Conservation (phyloP, 2,329 filamentous ascomycete genomes). For the Epichloe bromicola region DNA sequence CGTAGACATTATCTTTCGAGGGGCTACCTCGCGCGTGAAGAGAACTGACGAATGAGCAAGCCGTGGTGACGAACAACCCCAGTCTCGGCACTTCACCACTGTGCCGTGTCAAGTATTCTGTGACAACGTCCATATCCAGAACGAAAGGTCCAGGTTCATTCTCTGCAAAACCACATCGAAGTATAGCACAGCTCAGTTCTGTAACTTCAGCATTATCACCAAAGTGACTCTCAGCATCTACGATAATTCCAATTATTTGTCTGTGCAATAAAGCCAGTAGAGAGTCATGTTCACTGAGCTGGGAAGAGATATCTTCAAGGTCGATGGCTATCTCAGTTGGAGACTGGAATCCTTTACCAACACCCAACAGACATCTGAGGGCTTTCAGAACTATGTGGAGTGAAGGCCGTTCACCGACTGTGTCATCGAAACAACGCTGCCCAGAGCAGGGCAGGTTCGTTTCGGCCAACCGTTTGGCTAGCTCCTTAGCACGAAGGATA, state of each 20-base stretch:
- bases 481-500: conserved; percentile 16
- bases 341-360: conserved; percentile 60
- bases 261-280: conserved; percentile 26
- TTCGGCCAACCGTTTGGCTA: conserved; percentile 7
- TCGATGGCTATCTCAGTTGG: conserved; percentile 55
- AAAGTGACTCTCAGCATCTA: conserved; percentile 38
- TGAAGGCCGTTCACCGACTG: conserved; percentile 28
- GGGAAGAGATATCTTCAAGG: conserved; percentile 37
- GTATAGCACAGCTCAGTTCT: conserved; percentile 57
- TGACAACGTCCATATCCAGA: conserved; percentile 52
- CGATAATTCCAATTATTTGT: conserved; percentile 33
- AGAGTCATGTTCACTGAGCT: conserved; percentile 2
- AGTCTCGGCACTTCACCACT: conserved; percentile 49
- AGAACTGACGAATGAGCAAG: conserved; percentile 55
- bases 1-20: conserved; percentile 35
- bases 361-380: conserved; percentile 54
- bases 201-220: conserved; percentile 51
- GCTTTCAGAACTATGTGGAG: conserved; percentile 40
- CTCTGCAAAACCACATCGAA: conserved; percentile 66
- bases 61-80: conserved; percentile 56
- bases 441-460: conserved; percentile 12
- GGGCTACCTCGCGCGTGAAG: conserved; percentile 31
- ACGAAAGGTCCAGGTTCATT: conserved; percentile 64
- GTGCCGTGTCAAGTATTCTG: conserved; percentile 50
- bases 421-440: conserved; percentile 14